Percentiles rank a stretch among this genome's conserved stretches.
phyloP scores from a whole-genome alignment of 179 eudicot genomes.

The Patellifolia procumbens region DNA sequence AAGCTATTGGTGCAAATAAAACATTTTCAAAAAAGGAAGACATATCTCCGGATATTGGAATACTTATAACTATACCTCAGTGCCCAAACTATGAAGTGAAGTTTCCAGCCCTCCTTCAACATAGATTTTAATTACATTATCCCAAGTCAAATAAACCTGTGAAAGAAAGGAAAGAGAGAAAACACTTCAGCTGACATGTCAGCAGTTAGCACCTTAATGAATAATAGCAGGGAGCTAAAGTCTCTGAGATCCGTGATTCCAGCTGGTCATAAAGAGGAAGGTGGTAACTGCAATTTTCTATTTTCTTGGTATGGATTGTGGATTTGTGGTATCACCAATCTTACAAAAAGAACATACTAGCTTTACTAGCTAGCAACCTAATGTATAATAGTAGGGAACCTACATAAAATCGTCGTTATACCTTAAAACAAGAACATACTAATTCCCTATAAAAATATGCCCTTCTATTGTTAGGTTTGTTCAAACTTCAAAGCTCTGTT shows the following conservation, averaged over 20 bases:
- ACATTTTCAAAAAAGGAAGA: not conserved
- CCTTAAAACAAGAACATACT: not conserved
- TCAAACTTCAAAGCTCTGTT: not conserved
- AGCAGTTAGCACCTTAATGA: slow-evolving; percentile 6
- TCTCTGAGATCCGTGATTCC: not conserved
- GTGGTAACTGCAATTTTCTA: no score
- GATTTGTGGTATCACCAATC: no score
- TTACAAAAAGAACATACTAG: no score
- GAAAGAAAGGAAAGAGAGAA: not conserved
- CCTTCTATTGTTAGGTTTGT: not conserved
- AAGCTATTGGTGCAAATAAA: not conserved
- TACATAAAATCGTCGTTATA: not conserved
- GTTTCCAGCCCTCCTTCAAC: slow-evolving; percentile 89
- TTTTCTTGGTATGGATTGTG: no score
- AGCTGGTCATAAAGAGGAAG: not conserved
- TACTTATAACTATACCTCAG: slow-evolving; percentile 57
- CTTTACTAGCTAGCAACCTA: no score
- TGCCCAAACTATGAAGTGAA: slow-evolving; percentile 75
- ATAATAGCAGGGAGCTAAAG: not conserved
- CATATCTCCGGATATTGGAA: slow-evolving; percentile 1
- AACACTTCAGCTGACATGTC: slow-evolving; percentile 12
- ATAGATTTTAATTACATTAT: slow-evolving; percentile 71
- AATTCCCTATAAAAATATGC: not conserved
- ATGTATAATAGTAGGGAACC: no score
- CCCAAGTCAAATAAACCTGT: slow-evolving; percentile 82